Evolutionary conservation across 805 yeast species (phyloP), one percentile per base, ranked within the genome.

Genomic region (Zygoascus ofunaensis): DNA sequence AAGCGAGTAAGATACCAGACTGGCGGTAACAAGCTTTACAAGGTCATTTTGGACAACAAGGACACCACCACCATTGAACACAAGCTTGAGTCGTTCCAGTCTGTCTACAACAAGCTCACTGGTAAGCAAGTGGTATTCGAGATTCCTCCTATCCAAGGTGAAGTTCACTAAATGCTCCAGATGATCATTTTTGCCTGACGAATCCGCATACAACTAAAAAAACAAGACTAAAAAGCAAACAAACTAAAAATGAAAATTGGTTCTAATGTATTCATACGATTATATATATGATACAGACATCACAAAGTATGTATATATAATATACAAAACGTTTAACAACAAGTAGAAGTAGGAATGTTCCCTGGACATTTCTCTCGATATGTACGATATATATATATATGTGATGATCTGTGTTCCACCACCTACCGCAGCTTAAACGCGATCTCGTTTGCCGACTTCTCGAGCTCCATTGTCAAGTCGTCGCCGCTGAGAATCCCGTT

Each of bases 91-190:
- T 87, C 97, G 61, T 92, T 90, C 95, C 95, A 90, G 80, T 82
- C 95, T 62, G 89, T 90, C 68, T 90, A 90, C 94, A 76, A 76
- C 76, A 90, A 90, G 80, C 86, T 90, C 74, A 90, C 98, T 67
- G 98, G 98, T 77, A 90, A 92, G 82, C 94, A 89, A 76, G 96
- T 92, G 76, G 92, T 87, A 65, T 90, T 90, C 70, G 97, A 90
- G 82, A 85, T 90, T 65, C 85, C 86, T 38, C 55, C 67, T 45
- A 46, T 55, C 51, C 63, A 57, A 48, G 65, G 63, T 45, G 67
- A 64, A 47, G 66, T 60, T 45, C 56, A 53, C 57, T 63, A 62
- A 55, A 55, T 37, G 32, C 12, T n/a, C n/a, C n/a, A n/a, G n/a
- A n/a, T 26, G 30, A 26, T 26, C 10, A 7, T 12, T 8, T 8